A percentile compares a stretch with the other conserved stretches of the same genome.
phyloP scores from a whole-genome alignment of 116 monocot species.

The Zostera marina region DNA sequence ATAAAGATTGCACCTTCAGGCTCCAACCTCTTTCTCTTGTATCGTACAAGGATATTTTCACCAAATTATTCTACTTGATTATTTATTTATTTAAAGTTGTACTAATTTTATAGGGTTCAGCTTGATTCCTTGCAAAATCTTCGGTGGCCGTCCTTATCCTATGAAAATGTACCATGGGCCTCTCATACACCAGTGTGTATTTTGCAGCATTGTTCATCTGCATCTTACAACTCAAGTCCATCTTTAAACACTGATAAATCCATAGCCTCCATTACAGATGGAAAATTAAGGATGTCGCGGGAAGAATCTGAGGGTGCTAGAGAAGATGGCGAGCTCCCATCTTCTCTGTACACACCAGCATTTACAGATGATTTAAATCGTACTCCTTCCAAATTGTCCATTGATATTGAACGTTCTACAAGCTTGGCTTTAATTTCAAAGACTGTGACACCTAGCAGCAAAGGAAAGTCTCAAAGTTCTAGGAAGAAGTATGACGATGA shows the following conservation, averaged over 20 bases:
- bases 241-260: constrained; percentile 25
- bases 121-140: constrained; percentile 66
- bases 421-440: constrained; percentile 67
- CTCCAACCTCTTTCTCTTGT: no score
- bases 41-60: no score
- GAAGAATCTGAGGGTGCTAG: constrained; percentile 49
- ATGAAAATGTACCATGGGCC: constrained; percentile 72
- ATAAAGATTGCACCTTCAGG: no score
- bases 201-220: constrained; percentile 44
- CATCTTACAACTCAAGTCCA: constrained; percentile 8
- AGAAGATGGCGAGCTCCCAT: constrained; percentile 93
- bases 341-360: constrained; percentile 8
- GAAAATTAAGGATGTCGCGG: constrained; percentile 41
- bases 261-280: constrained; percentile 20
- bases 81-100: no score
- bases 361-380: constrained; percentile 17
- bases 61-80: no score
- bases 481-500: constrained; percentile 36
- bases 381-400: constrained; percentile 11
- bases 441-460: constrained; percentile 40
- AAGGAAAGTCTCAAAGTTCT: constrained; percentile 26
- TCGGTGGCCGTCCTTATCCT: constrained; percentile 41
- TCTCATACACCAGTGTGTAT: constrained; percentile 36
- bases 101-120: constrained; percentile 56
- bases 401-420: constrained; percentile 44